These are phyloP conservation scores for Boletus pseudo-olivaceus DNA, from an alignment of 768 basidiomycete species.

Conservation along the genomic window DNA sequence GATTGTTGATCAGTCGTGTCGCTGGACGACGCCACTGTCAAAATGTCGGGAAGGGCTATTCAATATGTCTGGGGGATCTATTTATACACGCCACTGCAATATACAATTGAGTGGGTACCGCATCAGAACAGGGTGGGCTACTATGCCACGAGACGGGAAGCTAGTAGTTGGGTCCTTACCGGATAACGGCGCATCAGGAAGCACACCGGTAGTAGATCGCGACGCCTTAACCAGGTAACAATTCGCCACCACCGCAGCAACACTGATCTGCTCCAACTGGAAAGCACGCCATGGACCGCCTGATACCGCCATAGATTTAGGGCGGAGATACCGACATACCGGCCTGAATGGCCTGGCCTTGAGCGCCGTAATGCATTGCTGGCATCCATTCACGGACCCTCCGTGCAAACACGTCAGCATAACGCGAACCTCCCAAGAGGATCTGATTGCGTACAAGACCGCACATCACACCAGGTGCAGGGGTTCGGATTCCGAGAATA, in stretches of 20 bases:
- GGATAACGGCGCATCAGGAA: slow-evolving; percentile 20
- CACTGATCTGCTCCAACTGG: slow-evolving; percentile 2
- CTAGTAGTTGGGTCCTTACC: background rate
- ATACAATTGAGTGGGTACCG: background rate
- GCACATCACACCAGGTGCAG: slow-evolving; percentile 13
- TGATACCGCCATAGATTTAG: slow-evolving; percentile 12
- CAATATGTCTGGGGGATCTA: slow-evolving; percentile 10
- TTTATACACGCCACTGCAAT: slow-evolving; percentile 21
- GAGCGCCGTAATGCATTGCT: slow-evolving; percentile 29
- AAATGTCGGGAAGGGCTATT: slow-evolving; percentile 8
- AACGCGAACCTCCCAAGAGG: slow-evolving; percentile 17
- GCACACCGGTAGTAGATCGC: slow-evolving; percentile 21
- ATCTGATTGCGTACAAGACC: slow-evolving; percentile 28
- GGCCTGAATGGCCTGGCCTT: background rate
- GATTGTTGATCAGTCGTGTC: slow-evolving; percentile 14
- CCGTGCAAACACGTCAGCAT: slow-evolving; percentile 29
- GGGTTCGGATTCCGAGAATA: slow-evolving; percentile 26
- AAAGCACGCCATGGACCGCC: background rate
- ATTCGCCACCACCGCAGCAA: background rate
- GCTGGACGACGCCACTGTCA: slow-evolving; percentile 26
- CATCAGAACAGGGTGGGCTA: slow-evolving; percentile 11
- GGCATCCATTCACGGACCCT: slow-evolving; percentile 27
- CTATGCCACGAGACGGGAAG: slow-evolving; percentile 15
- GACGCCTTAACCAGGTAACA: slow-evolving; percentile 13
- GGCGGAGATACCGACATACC: slow-evolving; percentile 21